Evolutionary conservation across 2,329 filamentous ascomycete genomes (phyloP), one percentile per base, ranked within the genome.

Genomic region (Cladorrhinum sp.): DNA sequence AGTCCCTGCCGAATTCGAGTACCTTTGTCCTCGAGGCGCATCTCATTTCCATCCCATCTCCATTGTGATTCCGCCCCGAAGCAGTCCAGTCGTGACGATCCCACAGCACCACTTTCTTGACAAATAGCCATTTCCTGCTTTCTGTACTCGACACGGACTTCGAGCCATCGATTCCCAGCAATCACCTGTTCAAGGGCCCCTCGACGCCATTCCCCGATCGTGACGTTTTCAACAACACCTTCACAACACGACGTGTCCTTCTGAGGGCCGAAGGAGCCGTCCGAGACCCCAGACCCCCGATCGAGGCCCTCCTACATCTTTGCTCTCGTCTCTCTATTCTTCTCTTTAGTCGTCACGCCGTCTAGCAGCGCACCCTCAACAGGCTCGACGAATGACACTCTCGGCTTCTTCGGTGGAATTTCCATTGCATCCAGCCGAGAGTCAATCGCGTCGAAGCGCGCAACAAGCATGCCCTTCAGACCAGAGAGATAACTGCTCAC

Each of bases 401-500:
- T 58, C 58, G 57, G 49, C 58, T 51, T 62, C 39, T 20, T 51
- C 60, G 39, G 60, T 62, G 61, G 61, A 62, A 54, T 30, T 57
- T 42, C 49, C 63, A 33, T 59, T 58, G 23, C 50, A 48, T 52
- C 18, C 62, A 30, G 23, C 62, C 51, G 58, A 46, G 42, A 53
- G 51, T 65, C 63, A 60, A 65, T 66, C 65, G 65, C 78, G 74
- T 79, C 74, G 70, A 71, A 67, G 70, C 74, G 74, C 76, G 78
- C 81, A 79, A 64, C 77, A 81, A 83, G 83, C 81, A 86, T 86
- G 83, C 80, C 77, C 77, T 75, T 79, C 80, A 78, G 75, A 79
- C 75, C 74, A 73, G 75, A 74, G 74, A 79, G 73, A 75, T 85
- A 83, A 74, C 69, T 73, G 71, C 71, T 72, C 69, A 73, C 73